Conservation (phyloP, 495 filamentous ascomycete species). For the Thermothielavioides terrestris region DNA sequence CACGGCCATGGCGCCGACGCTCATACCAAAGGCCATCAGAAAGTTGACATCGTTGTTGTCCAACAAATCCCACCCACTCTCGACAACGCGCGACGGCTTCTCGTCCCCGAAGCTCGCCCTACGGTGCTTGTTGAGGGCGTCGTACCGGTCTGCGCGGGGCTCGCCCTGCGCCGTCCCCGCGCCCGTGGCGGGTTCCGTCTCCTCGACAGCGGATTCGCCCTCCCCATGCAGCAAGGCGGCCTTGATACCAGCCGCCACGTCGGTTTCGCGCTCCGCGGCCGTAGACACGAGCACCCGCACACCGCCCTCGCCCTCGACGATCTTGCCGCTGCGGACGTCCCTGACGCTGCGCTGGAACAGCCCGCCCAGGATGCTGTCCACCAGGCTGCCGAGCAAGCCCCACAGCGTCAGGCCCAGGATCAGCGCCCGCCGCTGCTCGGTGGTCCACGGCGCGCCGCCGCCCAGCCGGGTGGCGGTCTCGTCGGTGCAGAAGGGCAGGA, state of each 20-base stretch:
- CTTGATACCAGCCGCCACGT: constrained; percentile 28
- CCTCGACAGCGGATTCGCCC: constrained; percentile 30
- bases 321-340: constrained; percentile 71
- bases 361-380: constrained; percentile 83
- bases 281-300: constrained; percentile 53
- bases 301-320: constrained; percentile 83
- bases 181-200: constrained; percentile 17
- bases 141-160: constrained; percentile 26
- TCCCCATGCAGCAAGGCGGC: constrained; percentile 26
- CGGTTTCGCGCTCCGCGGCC: constrained; percentile 1
- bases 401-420: constrained; percentile 55
- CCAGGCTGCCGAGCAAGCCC: constrained; percentile 67
- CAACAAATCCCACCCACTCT: constrained; percentile 65
- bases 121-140: constrained; percentile 35
- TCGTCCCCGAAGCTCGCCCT: constrained; percentile 43
- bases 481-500: constrained; percentile 60
- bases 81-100: constrained; percentile 61
- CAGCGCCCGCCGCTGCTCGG: constrained; percentile 44
- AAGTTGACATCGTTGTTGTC: constrained; percentile 95
- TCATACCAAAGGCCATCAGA: constrained; percentile 77
- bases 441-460: constrained; percentile 36
- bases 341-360: constrained; percentile 80
- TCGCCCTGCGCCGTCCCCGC: constrained; percentile 18
- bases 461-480: constrained; percentile 25
- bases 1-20: constrained; percentile 64